Evolutionary conservation across 1,139 yeast genomes (phyloP).

Genomic region (Yueomyces sp.): DNA sequence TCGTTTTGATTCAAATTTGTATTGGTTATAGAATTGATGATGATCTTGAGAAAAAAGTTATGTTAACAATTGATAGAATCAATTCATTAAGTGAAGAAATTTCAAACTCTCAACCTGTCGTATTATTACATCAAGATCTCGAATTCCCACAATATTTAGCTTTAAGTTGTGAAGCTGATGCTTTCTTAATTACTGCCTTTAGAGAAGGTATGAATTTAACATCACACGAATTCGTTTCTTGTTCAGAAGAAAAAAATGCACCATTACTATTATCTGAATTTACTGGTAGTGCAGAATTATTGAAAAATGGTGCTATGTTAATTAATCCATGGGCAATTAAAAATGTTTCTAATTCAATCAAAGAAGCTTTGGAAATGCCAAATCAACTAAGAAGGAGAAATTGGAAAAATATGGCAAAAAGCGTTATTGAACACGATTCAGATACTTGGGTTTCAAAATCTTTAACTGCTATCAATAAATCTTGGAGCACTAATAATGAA

Average conservation of each 20-base stretch:
- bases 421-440: slow-evolving; percentile 57
- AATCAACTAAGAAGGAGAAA: slow-evolving; percentile 42
- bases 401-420: slow-evolving; percentile 49
- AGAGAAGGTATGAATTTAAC: slow-evolving; percentile 96
- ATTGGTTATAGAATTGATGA: slow-evolving; percentile 38
- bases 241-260: slow-evolving; percentile 59
- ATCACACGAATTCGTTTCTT: slow-evolving; percentile 84
- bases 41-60: slow-evolving; percentile 57
- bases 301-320: slow-evolving; percentile 59
- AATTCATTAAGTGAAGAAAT: slow-evolving; percentile 64
- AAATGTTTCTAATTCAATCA: slow-evolving; percentile 50
- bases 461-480: slow-evolving; percentile 35
- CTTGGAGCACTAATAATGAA: slow-evolving; percentile 53
- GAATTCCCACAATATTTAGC: slow-evolving; percentile 86
- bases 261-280: slow-evolving; percentile 85
- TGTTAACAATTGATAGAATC: slow-evolving; percentile 72
- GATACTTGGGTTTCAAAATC: slow-evolving; percentile 61
- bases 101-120: slow-evolving; percentile 75
- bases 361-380: slow-evolving; percentile 51
- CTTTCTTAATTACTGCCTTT: slow-evolving; percentile 77
- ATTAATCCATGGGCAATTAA: slow-evolving; percentile 87
- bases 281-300: slow-evolving; percentile 80
- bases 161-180: slow-evolving; percentile 71
- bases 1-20: slow-evolving; percentile 77
- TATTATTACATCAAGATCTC: slow-evolving; percentile 75